These are phyloP conservation scores for Graphiopsis chlorocephala DNA, from an alignment of 2,329 filamentous ascomycete genomes.

Conservation along the genomic window DNA sequence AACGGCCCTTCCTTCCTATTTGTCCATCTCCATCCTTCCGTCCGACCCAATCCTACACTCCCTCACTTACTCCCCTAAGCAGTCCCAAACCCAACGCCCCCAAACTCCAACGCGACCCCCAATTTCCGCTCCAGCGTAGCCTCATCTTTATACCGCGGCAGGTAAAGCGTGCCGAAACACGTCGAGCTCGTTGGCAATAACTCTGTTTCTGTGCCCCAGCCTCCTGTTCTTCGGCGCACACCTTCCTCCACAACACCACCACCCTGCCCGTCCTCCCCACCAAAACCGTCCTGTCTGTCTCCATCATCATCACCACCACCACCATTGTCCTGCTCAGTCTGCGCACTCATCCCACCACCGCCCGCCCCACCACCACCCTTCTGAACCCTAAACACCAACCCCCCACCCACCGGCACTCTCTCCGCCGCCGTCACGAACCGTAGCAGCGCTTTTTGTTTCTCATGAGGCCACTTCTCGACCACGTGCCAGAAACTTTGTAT, in stretches of 20 bases:
- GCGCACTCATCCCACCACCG: not conserved
- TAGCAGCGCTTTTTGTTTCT: constrained; percentile 71
- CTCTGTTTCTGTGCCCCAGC: too few relatives aligned
- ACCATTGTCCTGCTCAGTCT: not conserved
- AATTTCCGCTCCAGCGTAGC: constrained; percentile 72
- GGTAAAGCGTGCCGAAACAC: constrained; percentile 82
- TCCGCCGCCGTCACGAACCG: constrained; percentile 96
- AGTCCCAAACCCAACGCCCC: constrained; percentile 72
- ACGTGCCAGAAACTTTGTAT: constrained; percentile 83
- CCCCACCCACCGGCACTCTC: constrained; percentile 61
- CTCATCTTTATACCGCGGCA: constrained; percentile 76
- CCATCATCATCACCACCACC: not conserved
- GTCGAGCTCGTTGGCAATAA: constrained; percentile 71
- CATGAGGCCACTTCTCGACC: constrained; percentile 63
- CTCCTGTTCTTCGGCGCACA: not conserved
- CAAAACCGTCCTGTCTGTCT: not conserved
- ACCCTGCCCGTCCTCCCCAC: not conserved
- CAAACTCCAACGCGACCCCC: constrained; percentile 81
- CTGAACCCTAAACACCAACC: constrained; percentile 7
- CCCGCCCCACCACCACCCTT: not conserved
- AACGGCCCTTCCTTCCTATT: too few relatives aligned
- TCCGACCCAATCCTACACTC: too few relatives aligned
- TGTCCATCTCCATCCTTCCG: too few relatives aligned
- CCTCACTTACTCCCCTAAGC: too few relatives aligned
- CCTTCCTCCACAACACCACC: not conserved